Conservation (phyloP, 1,139 yeast genomes). For the Lodderomyces margitis region DNA sequence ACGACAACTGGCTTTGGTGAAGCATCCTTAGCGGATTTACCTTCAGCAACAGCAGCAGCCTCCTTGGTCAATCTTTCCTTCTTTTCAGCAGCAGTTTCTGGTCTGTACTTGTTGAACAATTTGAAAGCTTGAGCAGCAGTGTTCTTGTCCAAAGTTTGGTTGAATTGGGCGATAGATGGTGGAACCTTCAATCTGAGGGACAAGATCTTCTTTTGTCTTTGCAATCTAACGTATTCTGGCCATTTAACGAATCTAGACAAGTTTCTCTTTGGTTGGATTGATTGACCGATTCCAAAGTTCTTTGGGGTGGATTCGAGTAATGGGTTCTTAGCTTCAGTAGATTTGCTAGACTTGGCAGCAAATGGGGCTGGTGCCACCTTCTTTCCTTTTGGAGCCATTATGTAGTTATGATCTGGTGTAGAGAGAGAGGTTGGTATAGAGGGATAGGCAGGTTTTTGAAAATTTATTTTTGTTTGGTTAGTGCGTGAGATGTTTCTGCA, state of each 20-base stretch:
- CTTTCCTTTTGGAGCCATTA: slow-evolving; percentile 55
- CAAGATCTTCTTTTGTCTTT: slow-evolving; percentile 94
- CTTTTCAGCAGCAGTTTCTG: slow-evolving; percentile 96
- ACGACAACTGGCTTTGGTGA: slow-evolving; percentile 94
- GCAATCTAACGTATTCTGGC: slow-evolving; percentile 93
- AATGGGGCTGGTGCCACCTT: slow-evolving; percentile 78
- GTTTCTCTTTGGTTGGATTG: slow-evolving; percentile 93
- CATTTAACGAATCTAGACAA: slow-evolving; percentile 94
- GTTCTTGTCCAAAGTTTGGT: slow-evolving; percentile 94
- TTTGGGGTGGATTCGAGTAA: slow-evolving; percentile 76
- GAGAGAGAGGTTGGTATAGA: background rate
- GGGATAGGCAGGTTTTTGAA: slow-evolving; percentile 2
- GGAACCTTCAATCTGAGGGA: slow-evolving; percentile 97
- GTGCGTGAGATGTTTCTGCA: background rate
- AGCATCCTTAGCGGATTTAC: slow-evolving; percentile 92
- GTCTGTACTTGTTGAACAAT: slow-evolving; percentile 97
- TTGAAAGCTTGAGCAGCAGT: slow-evolving; percentile 96
- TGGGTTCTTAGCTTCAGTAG: slow-evolving; percentile 34
- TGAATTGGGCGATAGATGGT: slow-evolving; percentile 96
- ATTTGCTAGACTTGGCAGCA: slow-evolving; percentile 37
- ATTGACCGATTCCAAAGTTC: slow-evolving; percentile 96
- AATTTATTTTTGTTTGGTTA: slow-evolving; percentile 9
- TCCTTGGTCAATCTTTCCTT: slow-evolving; percentile 98
- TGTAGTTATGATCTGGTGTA: slow-evolving; percentile 12
- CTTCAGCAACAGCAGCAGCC: slow-evolving; percentile 98